phyloP scores from a whole-genome alignment of 208 protist genomes.

The Crithidia fasciculata region DNA sequence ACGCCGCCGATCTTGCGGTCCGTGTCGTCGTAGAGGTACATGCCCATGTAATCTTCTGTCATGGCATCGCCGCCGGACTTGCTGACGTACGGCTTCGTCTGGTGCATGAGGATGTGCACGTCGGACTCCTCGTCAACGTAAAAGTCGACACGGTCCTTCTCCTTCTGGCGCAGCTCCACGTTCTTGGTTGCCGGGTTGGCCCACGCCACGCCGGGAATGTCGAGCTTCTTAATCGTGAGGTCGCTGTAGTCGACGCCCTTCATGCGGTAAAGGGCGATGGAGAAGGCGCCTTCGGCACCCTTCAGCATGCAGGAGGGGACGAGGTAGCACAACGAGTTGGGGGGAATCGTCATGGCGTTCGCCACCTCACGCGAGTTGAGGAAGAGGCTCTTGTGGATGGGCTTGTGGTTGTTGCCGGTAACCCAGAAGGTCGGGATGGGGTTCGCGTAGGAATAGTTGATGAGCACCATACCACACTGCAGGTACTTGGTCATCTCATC shows the following conservation, averaged over 20 bases:
- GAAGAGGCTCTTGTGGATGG: conserved; percentile 75
- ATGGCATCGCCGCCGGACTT: conserved; percentile 67
- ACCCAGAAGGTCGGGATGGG: conserved; percentile 64
- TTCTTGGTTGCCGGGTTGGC: conserved; percentile 40
- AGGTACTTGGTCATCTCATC: conserved; percentile 52
- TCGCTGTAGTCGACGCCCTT: conserved; percentile 41
- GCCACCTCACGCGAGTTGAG: conserved; percentile 78
- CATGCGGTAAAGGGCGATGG: conserved; percentile 54
- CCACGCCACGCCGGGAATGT: conserved; percentile 51
- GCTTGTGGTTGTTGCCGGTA: conserved; percentile 72
- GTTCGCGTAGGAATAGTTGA: conserved; percentile 30
- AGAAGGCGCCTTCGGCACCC: conserved; percentile 43
- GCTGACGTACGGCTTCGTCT: conserved; percentile 55
- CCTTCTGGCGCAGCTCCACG: conserved; percentile 36
- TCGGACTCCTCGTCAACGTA: conserved; percentile 72
- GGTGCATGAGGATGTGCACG: conserved; percentile 72
- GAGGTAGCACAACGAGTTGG: conserved; percentile 71
- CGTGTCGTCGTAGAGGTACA: conserved; percentile 83
- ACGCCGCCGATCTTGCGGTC: conserved; percentile 63
- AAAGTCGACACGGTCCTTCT: conserved; percentile 82
- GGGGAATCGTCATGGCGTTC: conserved; percentile 58
- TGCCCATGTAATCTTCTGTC: conserved; percentile 80
- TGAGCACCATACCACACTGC: conserved; percentile 72
- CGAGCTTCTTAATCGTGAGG: conserved; percentile 48
- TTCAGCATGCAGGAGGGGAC: conserved; percentile 71